Conservation (phyloP, 169 alveolate genomes). For the Amoebophrya sp. region DNA sequence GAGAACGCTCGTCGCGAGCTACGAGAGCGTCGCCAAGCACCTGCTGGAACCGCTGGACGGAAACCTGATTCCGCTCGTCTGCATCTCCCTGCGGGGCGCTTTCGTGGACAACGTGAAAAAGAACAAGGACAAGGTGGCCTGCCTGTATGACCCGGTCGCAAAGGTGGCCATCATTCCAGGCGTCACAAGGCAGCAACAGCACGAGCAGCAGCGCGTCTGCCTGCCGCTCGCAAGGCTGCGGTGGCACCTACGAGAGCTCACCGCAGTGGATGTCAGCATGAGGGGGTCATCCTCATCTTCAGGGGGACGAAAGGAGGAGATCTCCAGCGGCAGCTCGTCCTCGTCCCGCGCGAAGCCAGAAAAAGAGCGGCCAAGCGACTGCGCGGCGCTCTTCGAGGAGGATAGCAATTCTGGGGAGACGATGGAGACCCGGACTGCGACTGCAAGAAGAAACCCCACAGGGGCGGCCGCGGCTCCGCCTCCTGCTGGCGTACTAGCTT, state of each 20-base stretch:
- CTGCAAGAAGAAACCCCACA: neutral
- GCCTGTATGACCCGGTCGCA: neutral
- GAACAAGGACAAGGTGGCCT: neutral
- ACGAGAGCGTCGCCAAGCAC: neutral
- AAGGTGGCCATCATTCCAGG: neutral
- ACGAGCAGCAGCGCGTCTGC: neutral
- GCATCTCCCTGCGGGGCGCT: neutral
- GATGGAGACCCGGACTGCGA: too few relatives aligned
- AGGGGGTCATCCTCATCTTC: neutral
- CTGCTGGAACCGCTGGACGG: neutral
- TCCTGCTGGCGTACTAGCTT: too few relatives aligned
- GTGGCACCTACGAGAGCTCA: neutral
- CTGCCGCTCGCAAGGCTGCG: neutral
- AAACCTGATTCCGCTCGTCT: neutral
- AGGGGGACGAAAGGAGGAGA: too few relatives aligned
- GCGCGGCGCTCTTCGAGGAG: too few relatives aligned
- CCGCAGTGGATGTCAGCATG: neutral
- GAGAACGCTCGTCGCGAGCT: neutral
- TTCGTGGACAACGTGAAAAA: neutral
- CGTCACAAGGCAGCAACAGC: neutral
- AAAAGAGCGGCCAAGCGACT: too few relatives aligned
- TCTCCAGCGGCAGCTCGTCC: too few relatives aligned
- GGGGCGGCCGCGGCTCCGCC: too few relatives aligned
- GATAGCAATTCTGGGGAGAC: too few relatives aligned
- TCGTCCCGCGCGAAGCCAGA: too few relatives aligned